Evolutionary conservation across 495 filamentous ascomycete genomes (phyloP).

Genomic region (Chaetomium cochliodes): DNA sequence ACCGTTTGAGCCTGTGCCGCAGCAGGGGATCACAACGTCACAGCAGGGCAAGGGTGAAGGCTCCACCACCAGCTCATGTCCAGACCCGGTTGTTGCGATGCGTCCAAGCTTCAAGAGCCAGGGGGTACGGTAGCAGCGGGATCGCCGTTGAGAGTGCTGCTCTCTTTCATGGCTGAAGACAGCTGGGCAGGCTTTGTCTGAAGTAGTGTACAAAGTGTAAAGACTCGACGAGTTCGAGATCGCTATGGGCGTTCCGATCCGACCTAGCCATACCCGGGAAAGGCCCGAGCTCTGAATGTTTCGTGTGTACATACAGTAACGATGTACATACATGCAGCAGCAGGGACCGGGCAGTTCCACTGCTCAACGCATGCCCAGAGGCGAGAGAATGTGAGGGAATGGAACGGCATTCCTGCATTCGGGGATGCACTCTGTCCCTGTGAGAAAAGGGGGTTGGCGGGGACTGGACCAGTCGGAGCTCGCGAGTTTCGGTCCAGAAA

Average conservation of each 20-base stretch:
- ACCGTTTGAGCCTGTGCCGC: conserved; percentile 13
- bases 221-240: not conserved
- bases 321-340: not conserved
- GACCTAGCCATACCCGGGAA: too few species aligned
- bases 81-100: not conserved
- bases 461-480: not conserved
- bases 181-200: not conserved
- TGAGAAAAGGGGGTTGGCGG: not conserved
- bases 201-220: too few species aligned
- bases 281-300: not conserved
- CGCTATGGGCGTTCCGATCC: conserved; percentile 2
- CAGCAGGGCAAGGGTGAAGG: conserved; percentile 11
- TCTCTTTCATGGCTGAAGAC: not conserved
- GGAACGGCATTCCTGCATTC: not conserved
- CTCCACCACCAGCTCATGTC: conserved; percentile 23
- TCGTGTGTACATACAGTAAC: not conserved
- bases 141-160: not conserved
- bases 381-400: not conserved
- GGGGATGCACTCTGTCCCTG: not conserved
- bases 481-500: not conserved
- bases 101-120: conserved; percentile 10
- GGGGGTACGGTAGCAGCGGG: conserved; percentile 3
- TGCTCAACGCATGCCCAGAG: not conserved
- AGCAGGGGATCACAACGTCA: conserved; percentile 21
- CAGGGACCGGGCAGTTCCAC: not conserved